A percentile compares a stretch with the other conserved stretches of the same genome.
These are phyloP conservation scores for Fusarium dimerum DNA, from an alignment of 2,329 filamentous ascomycete genomes.

Conservation along the genomic window DNA sequence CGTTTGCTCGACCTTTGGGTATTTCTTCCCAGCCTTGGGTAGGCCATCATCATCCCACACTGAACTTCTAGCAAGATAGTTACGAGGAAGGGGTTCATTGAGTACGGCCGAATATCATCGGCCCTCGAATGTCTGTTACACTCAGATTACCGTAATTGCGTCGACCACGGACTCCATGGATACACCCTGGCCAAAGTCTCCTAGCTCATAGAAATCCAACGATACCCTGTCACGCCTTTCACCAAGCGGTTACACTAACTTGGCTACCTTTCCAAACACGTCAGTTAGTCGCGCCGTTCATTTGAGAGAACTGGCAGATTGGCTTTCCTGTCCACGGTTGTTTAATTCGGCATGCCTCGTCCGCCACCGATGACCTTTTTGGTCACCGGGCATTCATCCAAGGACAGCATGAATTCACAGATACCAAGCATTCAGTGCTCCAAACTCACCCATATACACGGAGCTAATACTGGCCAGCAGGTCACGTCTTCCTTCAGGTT, in stretches of 20 bases:
- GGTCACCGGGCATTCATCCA: too few species aligned
- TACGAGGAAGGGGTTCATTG: neutral
- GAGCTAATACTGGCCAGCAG: too few species aligned
- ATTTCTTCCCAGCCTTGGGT: neutral
- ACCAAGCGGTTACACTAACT: neutral
- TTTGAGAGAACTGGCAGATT: too few species aligned
- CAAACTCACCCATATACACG: too few species aligned
- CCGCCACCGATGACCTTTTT: too few species aligned
- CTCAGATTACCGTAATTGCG: neutral
- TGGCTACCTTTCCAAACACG: neutral
- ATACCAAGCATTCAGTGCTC: too few species aligned
- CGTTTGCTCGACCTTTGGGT: too few species aligned
- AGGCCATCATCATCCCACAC: neutral
- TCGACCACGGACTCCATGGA: neutral
- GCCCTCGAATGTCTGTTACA: neutral
- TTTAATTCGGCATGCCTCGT: too few species aligned
- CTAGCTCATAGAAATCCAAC: neutral
- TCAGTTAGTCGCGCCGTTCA: neutral
- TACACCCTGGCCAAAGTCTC: neutral
- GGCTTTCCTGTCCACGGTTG: too few species aligned
- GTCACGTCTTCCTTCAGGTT: too few species aligned
- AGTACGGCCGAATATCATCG: neutral
- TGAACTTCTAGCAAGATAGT: too few species aligned
- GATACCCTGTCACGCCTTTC: neutral
- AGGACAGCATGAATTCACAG: too few species aligned